These are phyloP conservation scores for Cryptosporidium sp. DNA, from an alignment of 169 alveolate species.

Conservation along the genomic window DNA sequence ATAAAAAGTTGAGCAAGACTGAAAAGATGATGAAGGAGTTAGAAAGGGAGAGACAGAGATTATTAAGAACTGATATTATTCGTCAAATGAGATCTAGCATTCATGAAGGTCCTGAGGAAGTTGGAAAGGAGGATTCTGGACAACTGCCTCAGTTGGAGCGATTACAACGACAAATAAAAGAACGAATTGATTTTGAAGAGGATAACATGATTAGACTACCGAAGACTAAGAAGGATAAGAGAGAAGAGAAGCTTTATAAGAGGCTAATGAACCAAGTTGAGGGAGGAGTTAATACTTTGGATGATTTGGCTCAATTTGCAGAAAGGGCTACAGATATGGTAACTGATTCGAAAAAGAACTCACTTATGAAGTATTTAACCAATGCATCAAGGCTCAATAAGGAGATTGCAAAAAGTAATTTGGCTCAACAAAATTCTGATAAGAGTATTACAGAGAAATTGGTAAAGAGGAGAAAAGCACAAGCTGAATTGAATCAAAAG, in stretches of 20 bases:
- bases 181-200: constrained; percentile 48
- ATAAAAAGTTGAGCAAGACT: constrained; percentile 77
- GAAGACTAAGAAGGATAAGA: constrained; percentile 68
- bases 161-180: constrained; percentile 48
- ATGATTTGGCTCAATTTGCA: constrained; percentile 73
- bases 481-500: constrained; percentile 11
- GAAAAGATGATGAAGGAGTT: constrained; percentile 77
- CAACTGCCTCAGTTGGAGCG: constrained; percentile 64
- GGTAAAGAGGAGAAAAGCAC: constrained; percentile 31
- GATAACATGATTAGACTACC: constrained; percentile 65
- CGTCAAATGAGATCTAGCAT: constrained; percentile 74
- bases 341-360: constrained; percentile 36
- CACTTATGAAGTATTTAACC: constrained; percentile 46
- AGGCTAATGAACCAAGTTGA: constrained; percentile 37
- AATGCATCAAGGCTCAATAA: constrained; percentile 28
- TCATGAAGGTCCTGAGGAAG: constrained; percentile 50
- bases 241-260: constrained; percentile 61
- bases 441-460: constrained; percentile 65
- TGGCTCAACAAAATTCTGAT: constrained; percentile 45
- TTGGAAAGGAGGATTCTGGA: constrained; percentile 36
- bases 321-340: constrained; percentile 69
- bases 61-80: constrained; percentile 58
- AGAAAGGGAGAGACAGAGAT: constrained; percentile 53
- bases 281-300: constrained; percentile 62
- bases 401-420: constrained; percentile 20